Percentiles rank a stretch among this genome's conserved stretches.
Evolutionary conservation across 2,329 filamentous ascomycete genomes (phyloP).

Genomic region (Monilinia aucupariae): DNA sequence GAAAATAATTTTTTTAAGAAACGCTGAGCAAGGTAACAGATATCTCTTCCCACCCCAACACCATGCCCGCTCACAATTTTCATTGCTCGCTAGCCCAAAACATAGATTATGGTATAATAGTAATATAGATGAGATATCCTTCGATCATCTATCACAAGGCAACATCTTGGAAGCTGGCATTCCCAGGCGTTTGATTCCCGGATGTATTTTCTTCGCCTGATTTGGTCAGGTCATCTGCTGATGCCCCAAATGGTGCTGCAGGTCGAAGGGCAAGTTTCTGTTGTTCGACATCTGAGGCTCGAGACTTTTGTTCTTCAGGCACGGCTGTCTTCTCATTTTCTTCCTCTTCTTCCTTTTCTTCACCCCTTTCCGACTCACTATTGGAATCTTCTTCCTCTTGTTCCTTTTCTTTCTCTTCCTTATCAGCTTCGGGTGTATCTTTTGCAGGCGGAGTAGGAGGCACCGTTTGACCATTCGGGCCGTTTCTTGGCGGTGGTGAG

Average conservation of each 20-base stretch:
- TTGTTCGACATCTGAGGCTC: slow-evolving; percentile 50
- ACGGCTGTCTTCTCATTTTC: slow-evolving; percentile 34
- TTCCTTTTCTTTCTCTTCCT: slow-evolving; percentile 27
- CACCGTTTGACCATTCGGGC: slow-evolving; percentile 25
- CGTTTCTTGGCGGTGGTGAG: slow-evolving; percentile 27
- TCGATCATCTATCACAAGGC: slow-evolving; percentile 42
- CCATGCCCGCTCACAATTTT: slow-evolving; percentile 5
- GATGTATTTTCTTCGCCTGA: slow-evolving; percentile 37
- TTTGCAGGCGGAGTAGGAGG: slow-evolving; percentile 34
- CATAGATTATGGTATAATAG: slow-evolving; percentile 15
- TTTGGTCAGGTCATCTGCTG: slow-evolving; percentile 35
- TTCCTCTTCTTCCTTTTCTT: slow-evolving; percentile 33
- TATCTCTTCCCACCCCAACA: slow-evolving; percentile 12
- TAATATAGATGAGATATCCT: slow-evolving; percentile 3
- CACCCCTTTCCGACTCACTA: slow-evolving; percentile 25
- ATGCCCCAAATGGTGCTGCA: slow-evolving; percentile 27
- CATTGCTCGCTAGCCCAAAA: not conserved
- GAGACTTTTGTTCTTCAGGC: slow-evolving; percentile 51
- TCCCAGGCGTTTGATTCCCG: slow-evolving; percentile 44
- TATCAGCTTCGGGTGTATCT: slow-evolving; percentile 24
- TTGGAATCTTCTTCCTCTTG: slow-evolving; percentile 25
- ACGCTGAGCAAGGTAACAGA: slow-evolving; percentile 5
- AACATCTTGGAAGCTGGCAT: slow-evolving; percentile 60
- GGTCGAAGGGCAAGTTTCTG: slow-evolving; percentile 50
- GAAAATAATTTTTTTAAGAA: not conserved